A percentile compares a stretch with the other conserved stretches of the same genome.
phyloP scores from a whole-genome alignment of 2,329 filamentous ascomycete genomes.

The Albophoma yamanashiensis region DNA sequence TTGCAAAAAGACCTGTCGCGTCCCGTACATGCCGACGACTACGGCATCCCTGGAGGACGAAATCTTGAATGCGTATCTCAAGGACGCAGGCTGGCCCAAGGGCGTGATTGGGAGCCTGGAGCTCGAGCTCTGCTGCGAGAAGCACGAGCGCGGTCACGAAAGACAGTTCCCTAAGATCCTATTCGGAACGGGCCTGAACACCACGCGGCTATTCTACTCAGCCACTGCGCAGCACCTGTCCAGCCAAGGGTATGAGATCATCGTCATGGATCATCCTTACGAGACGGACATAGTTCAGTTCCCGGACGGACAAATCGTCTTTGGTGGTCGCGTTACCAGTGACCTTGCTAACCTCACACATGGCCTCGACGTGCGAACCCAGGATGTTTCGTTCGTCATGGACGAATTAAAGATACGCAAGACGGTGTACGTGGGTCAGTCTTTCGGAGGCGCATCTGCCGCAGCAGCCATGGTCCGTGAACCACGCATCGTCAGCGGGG shows the following conservation, averaged over 20 bases:
- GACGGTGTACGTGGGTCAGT: slow-evolving; percentile 21
- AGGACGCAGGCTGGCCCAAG: slow-evolving; percentile 7
- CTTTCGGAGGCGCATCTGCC: slow-evolving; percentile 20
- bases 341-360: slow-evolving; percentile 5
- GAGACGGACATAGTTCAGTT: slow-evolving; percentile 30
- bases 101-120: slow-evolving; percentile 8
- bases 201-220: slow-evolving; percentile 24
- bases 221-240: slow-evolving; percentile 27
- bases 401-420: slow-evolving; percentile 10
- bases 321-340: slow-evolving; percentile 9
- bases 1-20: slow-evolving; percentile 9
- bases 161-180: not conserved
- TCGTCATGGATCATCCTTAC: slow-evolving; percentile 32
- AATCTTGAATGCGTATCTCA: slow-evolving; percentile 7
- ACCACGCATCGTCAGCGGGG: slow-evolving; percentile 18
- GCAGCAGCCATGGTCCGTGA: slow-evolving; percentile 19
- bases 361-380: slow-evolving; percentile 11
- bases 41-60: slow-evolving; percentile 10
- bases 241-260: slow-evolving; percentile 27
- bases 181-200: slow-evolving; percentile 9
- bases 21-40: slow-evolving; percentile 11
- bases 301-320: slow-evolving; percentile 20
- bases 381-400: slow-evolving; percentile 18
- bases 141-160: not conserved
- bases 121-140: slow-evolving; percentile 12